phyloP scores from a whole-genome alignment of 306 rosid species.

The Betula pendula region DNA sequence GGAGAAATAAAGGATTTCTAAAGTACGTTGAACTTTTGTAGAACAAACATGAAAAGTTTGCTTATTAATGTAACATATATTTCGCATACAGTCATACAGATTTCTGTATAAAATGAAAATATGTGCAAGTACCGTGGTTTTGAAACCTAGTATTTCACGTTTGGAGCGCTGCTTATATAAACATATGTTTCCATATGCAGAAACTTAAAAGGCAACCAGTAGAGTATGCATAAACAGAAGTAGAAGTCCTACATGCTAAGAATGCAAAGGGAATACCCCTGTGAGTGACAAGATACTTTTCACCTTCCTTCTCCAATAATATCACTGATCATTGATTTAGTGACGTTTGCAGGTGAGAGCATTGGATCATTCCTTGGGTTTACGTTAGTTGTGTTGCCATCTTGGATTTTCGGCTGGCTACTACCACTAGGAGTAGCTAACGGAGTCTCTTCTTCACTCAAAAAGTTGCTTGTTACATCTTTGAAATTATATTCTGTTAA shows the following conservation, averaged over 20 bases:
- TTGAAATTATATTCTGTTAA: constrained; percentile 63
- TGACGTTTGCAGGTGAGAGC: constrained; percentile 20
- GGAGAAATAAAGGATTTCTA: too few species aligned
- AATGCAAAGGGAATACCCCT: not conserved
- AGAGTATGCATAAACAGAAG: too few species aligned
- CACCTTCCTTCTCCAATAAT: not conserved
- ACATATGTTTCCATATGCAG: too few species aligned
- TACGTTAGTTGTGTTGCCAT: not conserved
- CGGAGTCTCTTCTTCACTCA: constrained; percentile 23
- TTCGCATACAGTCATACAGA: too few species aligned
- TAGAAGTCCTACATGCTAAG: not conserved
- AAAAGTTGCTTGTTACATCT: constrained; percentile 29
- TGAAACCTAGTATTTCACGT: too few species aligned
- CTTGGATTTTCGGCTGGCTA: constrained; percentile 36
- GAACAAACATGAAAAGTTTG: too few species aligned
- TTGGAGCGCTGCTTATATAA: too few species aligned
- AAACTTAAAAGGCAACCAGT: too few species aligned
- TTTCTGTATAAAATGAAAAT: too few species aligned
- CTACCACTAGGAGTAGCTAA: constrained; percentile 30
- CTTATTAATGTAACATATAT: too few species aligned
- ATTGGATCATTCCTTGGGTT: not conserved
- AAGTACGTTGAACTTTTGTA: too few species aligned
- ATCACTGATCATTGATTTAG: not conserved
- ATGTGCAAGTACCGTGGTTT: too few species aligned
- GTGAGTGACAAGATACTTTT: not conserved